Conservation (phyloP, 2,329 filamentous ascomycete genomes). For the Emergomyces orientalis region DNA sequence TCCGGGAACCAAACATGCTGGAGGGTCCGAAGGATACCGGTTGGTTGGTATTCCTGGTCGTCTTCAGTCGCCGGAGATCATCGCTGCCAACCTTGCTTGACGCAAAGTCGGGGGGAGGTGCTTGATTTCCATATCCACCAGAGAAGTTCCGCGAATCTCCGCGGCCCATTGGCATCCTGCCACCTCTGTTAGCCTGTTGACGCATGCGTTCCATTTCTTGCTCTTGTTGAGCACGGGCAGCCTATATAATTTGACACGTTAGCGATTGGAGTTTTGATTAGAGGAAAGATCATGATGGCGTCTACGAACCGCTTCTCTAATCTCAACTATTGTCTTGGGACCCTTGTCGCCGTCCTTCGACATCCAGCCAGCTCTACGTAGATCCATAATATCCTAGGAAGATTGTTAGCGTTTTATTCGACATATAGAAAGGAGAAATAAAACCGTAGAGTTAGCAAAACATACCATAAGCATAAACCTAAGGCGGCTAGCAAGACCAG, state of each 20-base stretch:
- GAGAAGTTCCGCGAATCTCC: constrained; percentile 83
- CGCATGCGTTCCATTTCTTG: constrained; percentile 57
- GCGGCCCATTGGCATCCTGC: constrained; percentile 61
- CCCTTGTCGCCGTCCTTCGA: constrained; percentile 90
- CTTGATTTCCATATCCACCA: constrained; percentile 55
- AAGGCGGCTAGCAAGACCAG: constrained; percentile 74
- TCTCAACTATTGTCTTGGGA: constrained; percentile 90
- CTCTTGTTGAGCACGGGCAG: constrained; percentile 68
- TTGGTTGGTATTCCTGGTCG: constrained; percentile 53
- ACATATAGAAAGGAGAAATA: background rate
- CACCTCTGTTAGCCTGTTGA: constrained; percentile 44
- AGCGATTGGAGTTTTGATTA: constrained; percentile 7
- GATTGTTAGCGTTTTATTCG: constrained; percentile 10
- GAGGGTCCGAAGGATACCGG: constrained; percentile 66
- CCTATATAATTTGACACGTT: constrained; percentile 29
- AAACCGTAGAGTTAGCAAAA: background rate
- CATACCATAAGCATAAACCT: constrained; percentile 84
- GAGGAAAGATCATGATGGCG: constrained; percentile 15
- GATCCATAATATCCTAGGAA: constrained; percentile 65
- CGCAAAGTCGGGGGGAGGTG: constrained; percentile 59
- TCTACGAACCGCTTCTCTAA: constrained; percentile 62
- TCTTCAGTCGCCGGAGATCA: constrained; percentile 69
- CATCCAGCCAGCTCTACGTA: constrained; percentile 67
- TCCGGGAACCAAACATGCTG: constrained; percentile 79
- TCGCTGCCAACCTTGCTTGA: constrained; percentile 83